phyloP scores from a whole-genome alignment of 768 basidiomycete species.

The Suillus sp. region DNA sequence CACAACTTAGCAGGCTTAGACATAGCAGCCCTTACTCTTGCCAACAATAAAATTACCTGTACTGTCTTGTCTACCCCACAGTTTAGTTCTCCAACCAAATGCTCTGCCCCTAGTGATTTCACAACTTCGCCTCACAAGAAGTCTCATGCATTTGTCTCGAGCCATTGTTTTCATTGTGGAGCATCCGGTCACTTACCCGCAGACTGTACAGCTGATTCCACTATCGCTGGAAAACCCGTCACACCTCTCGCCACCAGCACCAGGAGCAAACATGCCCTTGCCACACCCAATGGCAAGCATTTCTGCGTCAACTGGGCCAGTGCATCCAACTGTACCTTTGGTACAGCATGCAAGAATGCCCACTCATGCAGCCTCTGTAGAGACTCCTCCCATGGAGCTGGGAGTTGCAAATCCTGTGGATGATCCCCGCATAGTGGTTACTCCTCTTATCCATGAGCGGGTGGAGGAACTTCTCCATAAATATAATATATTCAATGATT shows the following conservation, averaged over 20 bases:
- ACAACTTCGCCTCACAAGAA: background rate
- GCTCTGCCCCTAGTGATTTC: background rate
- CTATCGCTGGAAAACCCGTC: background rate
- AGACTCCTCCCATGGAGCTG: constrained; percentile 30
- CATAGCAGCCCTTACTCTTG: background rate
- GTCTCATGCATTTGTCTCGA: background rate
- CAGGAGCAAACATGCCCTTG: background rate
- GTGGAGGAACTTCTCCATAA: constrained; percentile 19
- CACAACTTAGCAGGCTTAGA: background rate
- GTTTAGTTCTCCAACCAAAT: background rate
- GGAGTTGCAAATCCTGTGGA: constrained; percentile 21
- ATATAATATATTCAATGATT: constrained; percentile 21
- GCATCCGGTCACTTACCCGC: background rate
- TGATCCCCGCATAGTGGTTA: constrained; percentile 37
- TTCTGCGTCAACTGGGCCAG: background rate
- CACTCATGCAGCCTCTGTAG: constrained; percentile 38
- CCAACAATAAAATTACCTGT: background rate
- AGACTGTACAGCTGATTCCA: background rate
- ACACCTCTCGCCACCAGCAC: background rate
- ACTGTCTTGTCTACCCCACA: background rate
- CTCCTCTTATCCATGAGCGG: constrained; percentile 27
- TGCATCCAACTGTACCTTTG: background rate
- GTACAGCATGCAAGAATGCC: background rate
- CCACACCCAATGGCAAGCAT: background rate
- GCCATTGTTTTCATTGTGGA: background rate